These are phyloP conservation scores for Trichothecium sympodiale DNA, from an alignment of 2,329 filamentous ascomycete species.

Conservation along the genomic window DNA sequence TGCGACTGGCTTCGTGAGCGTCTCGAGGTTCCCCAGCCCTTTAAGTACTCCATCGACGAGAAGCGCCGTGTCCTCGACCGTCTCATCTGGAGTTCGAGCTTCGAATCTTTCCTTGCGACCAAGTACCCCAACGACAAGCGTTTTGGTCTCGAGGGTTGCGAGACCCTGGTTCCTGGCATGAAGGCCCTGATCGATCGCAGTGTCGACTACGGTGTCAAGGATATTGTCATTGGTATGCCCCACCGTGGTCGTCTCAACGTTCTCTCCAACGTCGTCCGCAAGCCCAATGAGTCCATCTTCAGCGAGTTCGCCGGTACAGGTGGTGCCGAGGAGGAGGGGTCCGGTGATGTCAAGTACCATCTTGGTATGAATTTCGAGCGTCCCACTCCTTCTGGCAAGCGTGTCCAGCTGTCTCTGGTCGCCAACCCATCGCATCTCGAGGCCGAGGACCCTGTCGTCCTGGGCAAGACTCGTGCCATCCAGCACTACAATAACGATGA, in stretches of 20 bases:
- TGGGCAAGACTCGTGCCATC: slow-evolving; percentile 95
- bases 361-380: slow-evolving; percentile 99
- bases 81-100: slow-evolving; percentile 96
- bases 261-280: slow-evolving; percentile 94
- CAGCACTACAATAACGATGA: slow-evolving; percentile 99
- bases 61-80: slow-evolving; percentile 96
- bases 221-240: slow-evolving; percentile 99
- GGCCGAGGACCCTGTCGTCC: slow-evolving; percentile 93
- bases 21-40: slow-evolving; percentile 84
- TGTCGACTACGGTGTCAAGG: slow-evolving; percentile 96
- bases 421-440: slow-evolving; percentile 98
- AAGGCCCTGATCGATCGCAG: slow-evolving; percentile 97
- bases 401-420: slow-evolving; percentile 95
- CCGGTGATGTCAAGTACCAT: slow-evolving; percentile 98
- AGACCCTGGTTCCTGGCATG: slow-evolving; percentile 96
- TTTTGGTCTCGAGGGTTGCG: slow-evolving; percentile 94
- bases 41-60: slow-evolving; percentile 96
- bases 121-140: slow-evolving; percentile 99
- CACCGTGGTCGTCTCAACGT: slow-evolving; percentile 98
- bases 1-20: slow-evolving; percentile 98
- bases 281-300: slow-evolving; percentile 99
- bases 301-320: slow-evolving; percentile 88
- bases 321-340: slow-evolving; percentile 87
- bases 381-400: slow-evolving; percentile 94
- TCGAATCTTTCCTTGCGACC: slow-evolving; percentile 87